Evolutionary conservation across 805 yeast genomes (phyloP).

Genomic region (Sungouiella thailandica): DNA sequence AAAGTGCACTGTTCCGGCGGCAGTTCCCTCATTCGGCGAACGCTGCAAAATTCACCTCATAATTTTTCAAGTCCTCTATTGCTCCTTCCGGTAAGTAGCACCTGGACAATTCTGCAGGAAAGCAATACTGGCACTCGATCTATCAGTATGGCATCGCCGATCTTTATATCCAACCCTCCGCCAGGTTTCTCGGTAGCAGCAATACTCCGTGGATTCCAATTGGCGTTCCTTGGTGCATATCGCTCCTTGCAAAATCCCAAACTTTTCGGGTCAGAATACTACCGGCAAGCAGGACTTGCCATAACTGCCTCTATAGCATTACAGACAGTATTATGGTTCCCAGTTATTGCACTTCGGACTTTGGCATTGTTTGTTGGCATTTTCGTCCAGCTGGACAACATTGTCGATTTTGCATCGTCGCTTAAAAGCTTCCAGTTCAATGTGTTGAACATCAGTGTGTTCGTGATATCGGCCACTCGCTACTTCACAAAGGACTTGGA

Average conservation of each 20-base stretch:
- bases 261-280: conserved; percentile 26
- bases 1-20: too few species aligned
- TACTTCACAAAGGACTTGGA: conserved; percentile 37
- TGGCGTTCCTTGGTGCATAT: conserved; percentile 46
- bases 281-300: conserved; percentile 30
- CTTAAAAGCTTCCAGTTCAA: conserved; percentile 28
- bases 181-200: conserved; percentile 47
- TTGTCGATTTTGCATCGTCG: conserved; percentile 11
- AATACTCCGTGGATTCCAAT: conserved; percentile 49
- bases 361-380: conserved; percentile 7
- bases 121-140: too few species aligned
- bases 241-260: conserved; percentile 42
- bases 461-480: conserved; percentile 31
- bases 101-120: too few species aligned
- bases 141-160: conserved; percentile 66
- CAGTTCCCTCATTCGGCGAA: too few species aligned
- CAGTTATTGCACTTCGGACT: conserved; percentile 15
- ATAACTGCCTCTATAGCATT: conserved; percentile 32
- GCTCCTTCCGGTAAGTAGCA: too few species aligned
- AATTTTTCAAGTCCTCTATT: too few species aligned
- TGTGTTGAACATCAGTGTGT: conserved; percentile 37
- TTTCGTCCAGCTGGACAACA: conserved; percentile 2
- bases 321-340: conserved; percentile 26
- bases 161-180: conserved; percentile 53
- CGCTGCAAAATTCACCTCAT: too few species aligned